These are phyloP conservation scores for Calonectria hongkongensis DNA, from an alignment of 2,329 filamentous ascomycete genomes.

Conservation along the genomic window DNA sequence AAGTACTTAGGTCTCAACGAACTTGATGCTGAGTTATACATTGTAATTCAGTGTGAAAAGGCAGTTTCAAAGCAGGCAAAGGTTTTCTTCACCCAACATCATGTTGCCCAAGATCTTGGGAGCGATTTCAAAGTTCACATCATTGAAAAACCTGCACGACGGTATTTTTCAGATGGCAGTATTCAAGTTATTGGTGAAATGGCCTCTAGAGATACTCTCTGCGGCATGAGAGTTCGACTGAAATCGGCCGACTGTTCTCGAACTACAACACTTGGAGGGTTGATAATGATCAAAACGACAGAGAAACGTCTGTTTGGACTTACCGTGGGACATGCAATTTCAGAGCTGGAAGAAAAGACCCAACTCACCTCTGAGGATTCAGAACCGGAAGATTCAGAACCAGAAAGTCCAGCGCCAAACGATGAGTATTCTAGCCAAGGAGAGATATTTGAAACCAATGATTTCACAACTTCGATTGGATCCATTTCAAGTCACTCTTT, in stretches of 20 bases:
- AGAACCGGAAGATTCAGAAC: not conserved
- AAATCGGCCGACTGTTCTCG: not conserved
- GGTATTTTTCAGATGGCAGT: not conserved
- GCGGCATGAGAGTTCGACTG: not conserved
- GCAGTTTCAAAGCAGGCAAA: not conserved
- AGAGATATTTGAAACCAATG: not conserved
- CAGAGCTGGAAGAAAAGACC: not conserved
- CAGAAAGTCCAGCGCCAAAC: not conserved
- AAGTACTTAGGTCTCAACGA: not conserved
- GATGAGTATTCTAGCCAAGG: not conserved
- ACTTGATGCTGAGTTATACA: not conserved
- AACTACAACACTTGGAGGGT: not conserved
- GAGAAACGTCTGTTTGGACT: not conserved
- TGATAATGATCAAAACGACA: not conserved
- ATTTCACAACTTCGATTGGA: not conserved
- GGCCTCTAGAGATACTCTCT: not conserved
- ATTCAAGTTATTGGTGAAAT: not conserved
- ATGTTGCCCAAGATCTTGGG: not conserved
- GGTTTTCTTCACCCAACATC: not conserved
- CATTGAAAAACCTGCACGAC: not conserved
- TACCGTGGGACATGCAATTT: not conserved
- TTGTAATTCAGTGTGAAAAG: not conserved
- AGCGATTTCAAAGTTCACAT: not conserved
- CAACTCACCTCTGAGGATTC: not conserved
- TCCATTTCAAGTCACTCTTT: not conserved